phyloP scores from a whole-genome alignment of 345 rosid species.

The Citrus unshiu region DNA sequence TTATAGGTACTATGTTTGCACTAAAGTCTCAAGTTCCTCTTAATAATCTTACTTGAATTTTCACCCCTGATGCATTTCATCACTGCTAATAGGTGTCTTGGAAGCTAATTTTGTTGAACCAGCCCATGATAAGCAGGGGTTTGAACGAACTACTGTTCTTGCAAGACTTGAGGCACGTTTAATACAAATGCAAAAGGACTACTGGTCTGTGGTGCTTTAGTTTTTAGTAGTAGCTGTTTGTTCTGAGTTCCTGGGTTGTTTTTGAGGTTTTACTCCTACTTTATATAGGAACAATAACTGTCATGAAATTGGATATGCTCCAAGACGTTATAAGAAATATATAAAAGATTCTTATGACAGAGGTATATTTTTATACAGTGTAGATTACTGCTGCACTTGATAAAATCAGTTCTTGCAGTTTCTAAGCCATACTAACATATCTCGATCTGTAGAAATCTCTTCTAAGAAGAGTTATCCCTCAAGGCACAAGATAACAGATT shows the following conservation, averaged over 20 bases:
- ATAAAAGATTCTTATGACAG: slow-evolving; percentile 22
- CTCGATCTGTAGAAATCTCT: slow-evolving; percentile 37
- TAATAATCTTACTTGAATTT: not conserved
- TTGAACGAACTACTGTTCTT: slow-evolving; percentile 89
- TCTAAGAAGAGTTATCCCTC: slow-evolving; percentile 26
- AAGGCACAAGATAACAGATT: slow-evolving; percentile 21
- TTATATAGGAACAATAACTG: slow-evolving; percentile 53
- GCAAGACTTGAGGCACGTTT: slow-evolving; percentile 77
- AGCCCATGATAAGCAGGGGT: slow-evolving; percentile 96
- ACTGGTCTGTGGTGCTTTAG: slow-evolving; percentile 53
- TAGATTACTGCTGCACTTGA: slow-evolving; percentile 10
- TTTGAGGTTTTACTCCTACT: slow-evolving; percentile 2
- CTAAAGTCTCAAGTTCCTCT: slow-evolving; percentile 4
- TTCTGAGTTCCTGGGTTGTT: not conserved
- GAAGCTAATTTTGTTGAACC: slow-evolving; percentile 98
- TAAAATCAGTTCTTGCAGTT: not conserved
- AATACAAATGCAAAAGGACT: slow-evolving; percentile 75
- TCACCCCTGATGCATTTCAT: slow-evolving; percentile 15
- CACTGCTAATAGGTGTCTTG: slow-evolving; percentile 58
- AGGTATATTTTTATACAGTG: slow-evolving; percentile 33
- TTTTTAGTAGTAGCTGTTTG: not conserved
- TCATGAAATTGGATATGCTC: slow-evolving; percentile 82
- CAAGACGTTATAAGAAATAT: slow-evolving; percentile 41
- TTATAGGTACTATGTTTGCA: slow-evolving; percentile 51
- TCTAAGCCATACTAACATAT: slow-evolving; percentile 9